These are phyloP conservation scores for Cladorrhinum sp. DNA, from an alignment of 2,329 filamentous ascomycete species.

Conservation along the genomic window DNA sequence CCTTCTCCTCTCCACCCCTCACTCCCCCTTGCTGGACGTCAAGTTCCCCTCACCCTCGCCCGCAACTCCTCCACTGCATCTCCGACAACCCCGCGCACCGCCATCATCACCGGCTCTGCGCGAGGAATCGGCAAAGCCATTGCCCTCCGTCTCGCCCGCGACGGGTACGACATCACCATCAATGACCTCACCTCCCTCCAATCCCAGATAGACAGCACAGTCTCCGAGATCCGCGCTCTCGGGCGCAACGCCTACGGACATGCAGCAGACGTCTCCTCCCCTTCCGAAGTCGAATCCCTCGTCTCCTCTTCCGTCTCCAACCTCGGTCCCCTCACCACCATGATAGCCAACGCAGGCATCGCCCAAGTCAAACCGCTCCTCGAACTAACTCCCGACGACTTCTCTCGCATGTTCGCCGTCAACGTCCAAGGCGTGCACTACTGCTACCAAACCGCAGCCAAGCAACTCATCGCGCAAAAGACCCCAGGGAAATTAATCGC, in stretches of 20 bases:
- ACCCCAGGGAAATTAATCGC: slow-evolving; percentile 51
- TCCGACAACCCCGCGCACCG: slow-evolving; percentile 7
- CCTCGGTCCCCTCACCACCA: slow-evolving; percentile 48
- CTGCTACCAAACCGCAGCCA: slow-evolving; percentile 60
- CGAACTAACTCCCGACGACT: slow-evolving; percentile 55
- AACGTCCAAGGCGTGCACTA: slow-evolving; percentile 65
- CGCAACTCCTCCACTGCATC: not conserved
- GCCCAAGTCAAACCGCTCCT: slow-evolving; percentile 55
- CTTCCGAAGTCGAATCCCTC: slow-evolving; percentile 48
- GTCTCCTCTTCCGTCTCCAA: slow-evolving; percentile 49
- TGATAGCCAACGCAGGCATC: slow-evolving; percentile 51
- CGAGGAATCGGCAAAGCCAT: slow-evolving; percentile 56
- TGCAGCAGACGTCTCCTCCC: slow-evolving; percentile 59
- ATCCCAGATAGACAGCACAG: slow-evolving; percentile 49
- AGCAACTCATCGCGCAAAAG: slow-evolving; percentile 62
- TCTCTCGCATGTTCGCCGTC: slow-evolving; percentile 58
- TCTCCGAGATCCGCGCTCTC: slow-evolving; percentile 32
- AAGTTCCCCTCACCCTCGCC: not conserved
- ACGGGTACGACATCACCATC: slow-evolving; percentile 64
- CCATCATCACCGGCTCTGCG: slow-evolving; percentile 31
- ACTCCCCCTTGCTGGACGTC: no score
- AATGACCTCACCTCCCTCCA: slow-evolving; percentile 58
- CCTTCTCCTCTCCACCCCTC: no score
- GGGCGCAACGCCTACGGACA: slow-evolving; percentile 53
- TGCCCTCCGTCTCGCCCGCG: slow-evolving; percentile 59